phyloP scores from a whole-genome alignment of 805 yeast species.

The Myxozyma monticola region DNA sequence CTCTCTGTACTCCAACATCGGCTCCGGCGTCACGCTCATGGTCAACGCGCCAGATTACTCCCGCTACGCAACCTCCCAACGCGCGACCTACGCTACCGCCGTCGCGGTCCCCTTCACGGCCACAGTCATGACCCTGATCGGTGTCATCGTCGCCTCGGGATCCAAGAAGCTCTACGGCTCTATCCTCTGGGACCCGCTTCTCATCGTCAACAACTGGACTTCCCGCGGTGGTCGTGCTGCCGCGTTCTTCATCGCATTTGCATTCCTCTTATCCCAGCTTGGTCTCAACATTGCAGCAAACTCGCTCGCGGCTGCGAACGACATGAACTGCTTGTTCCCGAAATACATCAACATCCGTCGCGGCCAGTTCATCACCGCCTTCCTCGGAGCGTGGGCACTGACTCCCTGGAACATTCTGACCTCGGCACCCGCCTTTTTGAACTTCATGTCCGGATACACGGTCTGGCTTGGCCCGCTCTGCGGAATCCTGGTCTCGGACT shows the following conservation, averaged over 20 bases:
- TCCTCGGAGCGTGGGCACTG: constrained; percentile 41
- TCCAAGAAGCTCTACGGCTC: constrained; percentile 44
- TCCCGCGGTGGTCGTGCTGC: constrained; percentile 48
- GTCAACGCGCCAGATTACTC: constrained; percentile 47
- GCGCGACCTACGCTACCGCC: constrained; percentile 43
- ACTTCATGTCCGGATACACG: constrained; percentile 42
- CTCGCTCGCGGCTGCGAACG: constrained; percentile 53
- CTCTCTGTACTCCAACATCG: constrained; percentile 45
- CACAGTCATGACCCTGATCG: constrained; percentile 49
- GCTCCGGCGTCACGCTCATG: constrained; percentile 44
- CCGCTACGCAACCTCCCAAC: constrained; percentile 42
- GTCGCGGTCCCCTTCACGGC: constrained; percentile 44
- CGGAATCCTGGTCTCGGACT: constrained; percentile 44
- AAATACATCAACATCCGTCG: constrained; percentile 46
- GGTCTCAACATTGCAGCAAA: constrained; percentile 46
- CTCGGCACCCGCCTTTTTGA: constrained; percentile 41
- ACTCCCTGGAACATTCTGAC: constrained; percentile 48
- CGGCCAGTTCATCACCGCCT: constrained; percentile 42
- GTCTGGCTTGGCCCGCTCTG: constrained; percentile 46
- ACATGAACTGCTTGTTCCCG: constrained; percentile 51
- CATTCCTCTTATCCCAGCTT: constrained; percentile 41
- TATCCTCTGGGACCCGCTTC: constrained; percentile 51
- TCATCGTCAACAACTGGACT: constrained; percentile 44
- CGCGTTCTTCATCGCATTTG: constrained; percentile 46
- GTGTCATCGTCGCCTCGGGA: constrained; percentile 49